A percentile compares a stretch with the other conserved stretches of the same genome.
Conservation (phyloP, 2,329 filamentous ascomycete species). For the Huntiella moniliformis region DNA sequence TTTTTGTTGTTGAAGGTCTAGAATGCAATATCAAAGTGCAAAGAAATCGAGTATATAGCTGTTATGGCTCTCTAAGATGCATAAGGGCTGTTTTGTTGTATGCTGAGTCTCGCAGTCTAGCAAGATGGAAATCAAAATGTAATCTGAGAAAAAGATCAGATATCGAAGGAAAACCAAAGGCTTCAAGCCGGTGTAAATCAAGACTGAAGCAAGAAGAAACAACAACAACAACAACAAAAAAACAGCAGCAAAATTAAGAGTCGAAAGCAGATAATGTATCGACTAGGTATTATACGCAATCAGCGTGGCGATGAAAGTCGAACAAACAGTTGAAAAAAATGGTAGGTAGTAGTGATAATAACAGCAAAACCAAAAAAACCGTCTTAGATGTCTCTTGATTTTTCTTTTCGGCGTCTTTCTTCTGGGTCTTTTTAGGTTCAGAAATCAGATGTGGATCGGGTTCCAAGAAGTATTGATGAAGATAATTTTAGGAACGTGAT, state of each 20-base stretch:
- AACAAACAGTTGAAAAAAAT: not conserved
- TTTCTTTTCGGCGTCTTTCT: not conserved
- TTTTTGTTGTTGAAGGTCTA: not conserved
- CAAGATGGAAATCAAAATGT: not conserved
- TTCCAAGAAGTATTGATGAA: not conserved
- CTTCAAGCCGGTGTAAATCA: not conserved
- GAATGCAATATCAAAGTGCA: not conserved
- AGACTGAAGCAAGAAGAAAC: not conserved
- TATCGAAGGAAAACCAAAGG: not conserved
- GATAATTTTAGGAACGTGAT: not conserved
- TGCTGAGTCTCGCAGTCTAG: not conserved
- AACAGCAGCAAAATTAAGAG: not conserved
- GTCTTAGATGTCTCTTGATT: not conserved
- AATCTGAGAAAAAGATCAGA: not conserved
- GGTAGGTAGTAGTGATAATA: not conserved
- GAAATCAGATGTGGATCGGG: not conserved
- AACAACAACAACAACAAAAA: not conserved
- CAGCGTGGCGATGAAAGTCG: not conserved
- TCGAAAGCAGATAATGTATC: not conserved
- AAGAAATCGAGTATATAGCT: not conserved
- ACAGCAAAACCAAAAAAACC: not conserved
- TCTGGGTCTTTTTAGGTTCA: not conserved
- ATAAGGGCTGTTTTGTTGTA: conserved; percentile 1
- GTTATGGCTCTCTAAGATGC: conserved; percentile 4
- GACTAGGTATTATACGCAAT: not conserved